Base-by-base conservation (phyloP, 345 rosid genomes). In the Dipteronia sinensis region DNA sequence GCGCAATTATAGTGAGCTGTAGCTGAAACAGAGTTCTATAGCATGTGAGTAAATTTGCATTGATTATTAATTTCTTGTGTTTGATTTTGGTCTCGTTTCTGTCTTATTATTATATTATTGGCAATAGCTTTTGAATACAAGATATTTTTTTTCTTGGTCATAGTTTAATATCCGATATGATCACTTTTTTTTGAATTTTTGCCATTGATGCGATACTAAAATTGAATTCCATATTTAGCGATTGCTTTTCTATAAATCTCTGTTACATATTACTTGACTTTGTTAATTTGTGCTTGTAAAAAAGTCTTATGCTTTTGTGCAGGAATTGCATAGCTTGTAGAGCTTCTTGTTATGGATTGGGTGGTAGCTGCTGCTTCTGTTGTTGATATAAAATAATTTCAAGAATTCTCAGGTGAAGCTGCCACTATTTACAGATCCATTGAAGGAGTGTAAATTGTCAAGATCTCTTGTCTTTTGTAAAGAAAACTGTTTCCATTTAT, bases 1-100 rank as follows among this genome's bases (percentile, higher is more conserved):
- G 99, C 97, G 97, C 80, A 92, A 94, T 87, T 92, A 94, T 84
- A 94, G 97, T 63, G 99, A 94, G 72, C 94, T 96, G 84, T 96
- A 94, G 90, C 69, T 78, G 78, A 65, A 46, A 11, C 42, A 34
- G 38, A 34, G 65, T 56, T 69, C 61, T 53, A 13, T 59, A 11
- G 80, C 77, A 82, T 73, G 86, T 84, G 40, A 58, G 88, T 74
- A 67, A 31, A 12, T 44, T 25, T 72, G 67, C 29, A 68, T 73
- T 22, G 65, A 38, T 51, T 23, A 64, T 13, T 46, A 17, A 9
- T 25, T 29, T 69, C 15, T 70, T 38, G 17, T 70, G 10, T 44
- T 69, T 46, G 40, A 67, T 61, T 65, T 15, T 46, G 49, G n/a
- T 13, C 76, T 53, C 22, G 46, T 72, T 22, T 17, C 12, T 65